Evolutionary conservation across 768 basidiomycete genomes (phyloP), one percentile per base, ranked within the genome.

Genomic region (Xerocomellus chrysenteron): DNA sequence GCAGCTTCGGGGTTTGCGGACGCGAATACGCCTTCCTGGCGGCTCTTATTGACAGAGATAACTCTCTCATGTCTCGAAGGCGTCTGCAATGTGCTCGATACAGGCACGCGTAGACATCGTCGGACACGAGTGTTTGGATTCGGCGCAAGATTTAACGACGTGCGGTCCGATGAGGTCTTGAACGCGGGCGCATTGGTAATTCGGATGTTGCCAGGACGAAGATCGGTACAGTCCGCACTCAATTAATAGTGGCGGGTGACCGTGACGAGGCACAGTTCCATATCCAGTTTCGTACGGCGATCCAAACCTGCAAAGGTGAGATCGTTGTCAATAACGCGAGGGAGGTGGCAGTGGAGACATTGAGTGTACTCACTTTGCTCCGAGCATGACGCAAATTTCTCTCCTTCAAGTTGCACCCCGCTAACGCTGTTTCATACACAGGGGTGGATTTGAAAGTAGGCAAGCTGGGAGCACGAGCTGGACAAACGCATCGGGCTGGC

Each of bases 381-480:
- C 28, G 51, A 42, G 40, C 48, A 37, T 53, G 55, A 12, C 26
- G 45, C 43, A 13, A 9, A 32, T 40, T 43, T 48, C 36, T 56
- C n/a, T 51, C 52, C 36, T 61, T n/a, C n/a, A n/a, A n/a, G n/a
- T n/a, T 55, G 67, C 69, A 67, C 10, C 28, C 51, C 5, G 52
- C 55, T 51, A 58, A 66, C 12, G 87, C 91, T 0, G 94, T 97
- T 73, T 98, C 95, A 69, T 98, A 97, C 8, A 91, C 93, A 2
- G 95, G 92, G 4, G 92, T 86, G 88, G 21, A 85, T 83, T 68
- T 82, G 83, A 75, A 89, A 92, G 87, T 90, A 97, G 4, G 94
- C 94, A 11, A 97, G 81, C 68, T 98, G 95, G n/a, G 19, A 97
- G 78, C 0, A 85, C 90, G 82, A 96, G 89, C 68, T 98, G 95